phyloP scores from a whole-genome alignment of 2,329 filamentous ascomycete species.

The Metarhizium album region DNA sequence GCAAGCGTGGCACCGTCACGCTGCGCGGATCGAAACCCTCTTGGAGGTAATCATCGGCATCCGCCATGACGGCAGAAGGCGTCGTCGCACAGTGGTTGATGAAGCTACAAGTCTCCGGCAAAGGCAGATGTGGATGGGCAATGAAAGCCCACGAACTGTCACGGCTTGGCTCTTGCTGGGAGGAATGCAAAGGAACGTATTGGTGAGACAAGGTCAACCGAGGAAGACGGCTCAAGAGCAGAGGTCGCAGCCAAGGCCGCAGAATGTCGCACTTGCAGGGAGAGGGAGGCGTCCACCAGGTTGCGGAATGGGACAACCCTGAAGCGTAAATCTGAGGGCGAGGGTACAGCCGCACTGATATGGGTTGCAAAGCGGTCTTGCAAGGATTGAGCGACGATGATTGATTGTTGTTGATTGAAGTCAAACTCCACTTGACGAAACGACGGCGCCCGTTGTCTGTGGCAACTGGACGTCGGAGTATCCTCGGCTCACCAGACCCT shows the following conservation, averaged over 20 bases:
- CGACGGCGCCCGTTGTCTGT: slow-evolving; percentile 26
- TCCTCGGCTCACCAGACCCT: background rate
- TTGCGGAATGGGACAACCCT: slow-evolving; percentile 3
- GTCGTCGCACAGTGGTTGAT: slow-evolving; percentile 2
- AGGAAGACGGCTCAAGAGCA: background rate
- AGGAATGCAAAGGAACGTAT: background rate
- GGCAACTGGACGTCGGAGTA: slow-evolving; percentile 19
- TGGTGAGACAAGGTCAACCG: slow-evolving; percentile 6
- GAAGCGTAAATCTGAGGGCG: background rate
- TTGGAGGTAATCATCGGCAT: slow-evolving; percentile 74
- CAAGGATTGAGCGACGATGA: slow-evolving; percentile 4
- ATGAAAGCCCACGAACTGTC: background rate
- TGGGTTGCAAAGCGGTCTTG: background rate
- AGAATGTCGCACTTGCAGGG: background rate
- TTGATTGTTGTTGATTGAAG: slow-evolving; percentile 8
- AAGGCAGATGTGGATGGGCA: background rate
- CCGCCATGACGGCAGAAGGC: slow-evolving; percentile 36
- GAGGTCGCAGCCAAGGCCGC: slow-evolving; percentile 6
- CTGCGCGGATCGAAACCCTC: slow-evolving; percentile 74
- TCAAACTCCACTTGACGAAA: slow-evolving; percentile 22
- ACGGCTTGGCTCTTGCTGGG: background rate
- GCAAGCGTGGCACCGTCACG: slow-evolving; percentile 78
- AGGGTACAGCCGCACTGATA: background rate
- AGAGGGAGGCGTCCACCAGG: slow-evolving; percentile 3
- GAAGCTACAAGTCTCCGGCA: background rate